Percentiles rank a stretch among this genome's conserved stretches.
phyloP scores from a whole-genome alignment of 1,284 basidiomycete genomes.

The Meira miltonrushii region DNA sequence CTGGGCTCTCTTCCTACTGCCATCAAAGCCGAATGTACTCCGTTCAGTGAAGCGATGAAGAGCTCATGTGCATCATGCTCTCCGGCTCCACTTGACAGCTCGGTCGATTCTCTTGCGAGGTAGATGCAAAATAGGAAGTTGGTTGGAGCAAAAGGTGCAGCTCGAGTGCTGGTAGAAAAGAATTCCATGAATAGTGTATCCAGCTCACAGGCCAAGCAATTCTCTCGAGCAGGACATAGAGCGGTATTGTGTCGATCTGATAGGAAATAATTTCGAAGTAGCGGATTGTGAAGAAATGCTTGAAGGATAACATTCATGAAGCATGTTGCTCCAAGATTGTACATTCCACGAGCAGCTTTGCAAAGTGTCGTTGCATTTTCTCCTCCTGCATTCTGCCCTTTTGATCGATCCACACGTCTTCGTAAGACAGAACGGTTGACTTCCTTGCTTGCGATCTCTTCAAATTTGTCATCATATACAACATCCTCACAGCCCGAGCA shows the following conservation, averaged over 20 bases:
- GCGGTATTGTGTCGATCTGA: constrained; percentile 72
- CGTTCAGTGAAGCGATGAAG: constrained; percentile 50
- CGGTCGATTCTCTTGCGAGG: constrained; percentile 65
- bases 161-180: not conserved
- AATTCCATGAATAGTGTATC: constrained; percentile 68
- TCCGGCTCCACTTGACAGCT: constrained; percentile 75
- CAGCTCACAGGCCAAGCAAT: constrained; percentile 91
- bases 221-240: constrained; percentile 58
- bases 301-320: constrained; percentile 91
- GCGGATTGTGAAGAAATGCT: constrained; percentile 84
- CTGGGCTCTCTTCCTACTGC: constrained; percentile 24
- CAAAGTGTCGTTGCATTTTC: not conserved
- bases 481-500: constrained; percentile 44
- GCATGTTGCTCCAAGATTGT: constrained; percentile 91
- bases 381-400: constrained; percentile 21
- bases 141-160: constrained; percentile 61
- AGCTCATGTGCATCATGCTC: constrained; percentile 89
- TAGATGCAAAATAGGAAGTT: constrained; percentile 80
- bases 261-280: constrained; percentile 83
- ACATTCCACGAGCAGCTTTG: constrained; percentile 72
- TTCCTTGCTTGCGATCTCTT: constrained; percentile 17
- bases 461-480: constrained; percentile 41
- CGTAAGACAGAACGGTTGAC: no score
- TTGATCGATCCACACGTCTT: not conserved
- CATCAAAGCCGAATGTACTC: constrained; percentile 39